Percentiles rank a stretch among this genome's conserved stretches.
Conservation (phyloP, 208 protist species). For the Porcisia deanei region DNA sequence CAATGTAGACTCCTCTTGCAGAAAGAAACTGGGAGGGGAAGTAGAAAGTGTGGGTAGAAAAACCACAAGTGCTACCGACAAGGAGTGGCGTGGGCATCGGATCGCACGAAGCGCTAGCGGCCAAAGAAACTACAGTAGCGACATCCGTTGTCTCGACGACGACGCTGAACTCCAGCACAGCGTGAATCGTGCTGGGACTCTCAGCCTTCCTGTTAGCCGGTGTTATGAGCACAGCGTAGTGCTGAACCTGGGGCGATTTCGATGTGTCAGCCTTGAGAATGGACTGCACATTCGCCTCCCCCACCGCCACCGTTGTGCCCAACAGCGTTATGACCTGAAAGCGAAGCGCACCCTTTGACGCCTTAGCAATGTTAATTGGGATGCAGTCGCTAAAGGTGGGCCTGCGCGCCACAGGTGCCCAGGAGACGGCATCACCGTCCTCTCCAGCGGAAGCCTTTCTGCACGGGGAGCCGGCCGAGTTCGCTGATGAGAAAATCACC, state of each 20-base stretch:
- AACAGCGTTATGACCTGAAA: conserved; percentile 31
- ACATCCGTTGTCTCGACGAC: conserved; percentile 22
- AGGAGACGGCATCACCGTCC: background rate
- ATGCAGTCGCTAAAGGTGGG: conserved; percentile 23
- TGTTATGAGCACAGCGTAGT: conserved; percentile 34
- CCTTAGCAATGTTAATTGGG: conserved; percentile 26
- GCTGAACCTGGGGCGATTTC: conserved; percentile 25
- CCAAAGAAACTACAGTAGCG: conserved; percentile 12
- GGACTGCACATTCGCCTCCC: conserved; percentile 20
- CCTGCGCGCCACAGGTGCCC: conserved; percentile 1
- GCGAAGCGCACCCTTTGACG: conserved; percentile 15
- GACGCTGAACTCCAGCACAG: conserved; percentile 44
- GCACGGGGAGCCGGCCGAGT: background rate
- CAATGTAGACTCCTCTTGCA: conserved; percentile 50
- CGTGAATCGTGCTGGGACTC: conserved; percentile 32
- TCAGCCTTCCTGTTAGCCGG: conserved; percentile 15
- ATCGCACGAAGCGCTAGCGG: conserved; percentile 10
- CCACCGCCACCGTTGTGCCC: conserved; percentile 23
- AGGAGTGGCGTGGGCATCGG: conserved; percentile 20
- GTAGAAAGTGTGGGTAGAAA: conserved; percentile 57
- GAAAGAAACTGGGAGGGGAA: conserved; percentile 53
- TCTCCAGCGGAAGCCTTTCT: background rate
- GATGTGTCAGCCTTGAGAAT: conserved; percentile 9
- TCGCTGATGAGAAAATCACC: background rate
- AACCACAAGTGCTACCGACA: conserved; percentile 13